These are phyloP conservation scores for Cordyceps cicadae DNA, from an alignment of 2,329 filamentous ascomycete species.

Conservation along the genomic window DNA sequence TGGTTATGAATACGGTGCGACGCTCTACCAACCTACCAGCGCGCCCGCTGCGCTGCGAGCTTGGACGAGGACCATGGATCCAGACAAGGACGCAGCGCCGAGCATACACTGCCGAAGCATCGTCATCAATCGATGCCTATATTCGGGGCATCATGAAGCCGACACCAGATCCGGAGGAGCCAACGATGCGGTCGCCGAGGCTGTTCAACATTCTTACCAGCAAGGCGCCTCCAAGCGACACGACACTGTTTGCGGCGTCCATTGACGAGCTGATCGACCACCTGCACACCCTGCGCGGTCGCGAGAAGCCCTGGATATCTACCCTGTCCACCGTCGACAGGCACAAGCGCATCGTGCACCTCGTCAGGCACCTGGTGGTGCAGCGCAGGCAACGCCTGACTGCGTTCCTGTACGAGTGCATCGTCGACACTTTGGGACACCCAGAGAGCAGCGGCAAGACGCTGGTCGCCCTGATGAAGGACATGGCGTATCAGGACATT, in stretches of 20 bases:
- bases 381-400: slow-evolving; percentile 48
- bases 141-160: slow-evolving; percentile 31
- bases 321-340: slow-evolving; percentile 16
- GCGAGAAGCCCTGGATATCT: slow-evolving; percentile 13
- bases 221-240: slow-evolving; percentile 15
- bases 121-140: slow-evolving; percentile 24
- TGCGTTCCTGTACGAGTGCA: slow-evolving; percentile 58
- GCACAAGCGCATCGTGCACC: slow-evolving; percentile 23
- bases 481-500: slow-evolving; percentile 59
- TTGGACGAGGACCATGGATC: slow-evolving; percentile 12
- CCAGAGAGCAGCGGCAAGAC: slow-evolving; percentile 58
- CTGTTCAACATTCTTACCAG: not conserved
- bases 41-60: slow-evolving; percentile 7
- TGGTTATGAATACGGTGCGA: slow-evolving; percentile 19
- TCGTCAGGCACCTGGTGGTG: slow-evolving; percentile 52
- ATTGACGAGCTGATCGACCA: slow-evolving; percentile 21
- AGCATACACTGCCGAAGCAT: not conserved
- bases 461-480: slow-evolving; percentile 56
- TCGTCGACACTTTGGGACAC: slow-evolving; percentile 65
- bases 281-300: slow-evolving; percentile 21
- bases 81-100: not conserved
- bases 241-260: slow-evolving; percentile 14
- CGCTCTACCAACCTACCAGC: slow-evolving; percentile 19
- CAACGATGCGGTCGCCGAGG: not conserved
- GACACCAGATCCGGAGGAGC: not conserved